Conservation (phyloP, 169 alveolate genomes). For the Plasmodium cynomolgi region DNA sequence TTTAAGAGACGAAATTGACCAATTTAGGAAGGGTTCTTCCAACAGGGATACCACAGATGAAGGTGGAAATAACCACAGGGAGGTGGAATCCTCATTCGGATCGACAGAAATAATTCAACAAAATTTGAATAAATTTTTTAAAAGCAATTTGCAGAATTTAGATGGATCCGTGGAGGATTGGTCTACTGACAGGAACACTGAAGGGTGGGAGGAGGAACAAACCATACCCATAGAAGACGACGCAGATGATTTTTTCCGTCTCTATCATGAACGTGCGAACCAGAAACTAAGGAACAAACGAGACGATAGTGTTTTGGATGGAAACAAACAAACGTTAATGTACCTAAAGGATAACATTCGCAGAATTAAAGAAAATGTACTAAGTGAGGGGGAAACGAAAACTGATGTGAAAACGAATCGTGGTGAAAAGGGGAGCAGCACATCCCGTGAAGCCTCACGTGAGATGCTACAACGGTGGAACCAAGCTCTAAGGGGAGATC, state of each 20-base stretch:
- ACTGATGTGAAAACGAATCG: background rate
- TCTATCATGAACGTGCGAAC: background rate
- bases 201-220: background rate
- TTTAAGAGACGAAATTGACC: slow-evolving; percentile 43
- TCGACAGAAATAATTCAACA: background rate
- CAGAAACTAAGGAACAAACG: background rate
- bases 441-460: background rate
- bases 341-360: slow-evolving; percentile 40
- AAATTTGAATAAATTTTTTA: background rate
- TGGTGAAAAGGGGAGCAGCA: background rate
- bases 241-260: slow-evolving; percentile 5
- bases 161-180: background rate
- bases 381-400: background rate
- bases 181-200: background rate
- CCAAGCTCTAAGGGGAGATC: background rate
- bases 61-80: background rate
- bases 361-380: background rate
- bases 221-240: background rate
- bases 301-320: background rate
- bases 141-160: background rate
- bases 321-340: slow-evolving; percentile 11
- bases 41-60: background rate
- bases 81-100: background rate
- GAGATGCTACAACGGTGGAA: background rate
- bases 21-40: slow-evolving; percentile 1